Percentiles rank a stretch among this genome's conserved stretches.
Evolutionary conservation across 495 filamentous ascomycete species (phyloP).

Genomic region (Choiromyces venosus): DNA sequence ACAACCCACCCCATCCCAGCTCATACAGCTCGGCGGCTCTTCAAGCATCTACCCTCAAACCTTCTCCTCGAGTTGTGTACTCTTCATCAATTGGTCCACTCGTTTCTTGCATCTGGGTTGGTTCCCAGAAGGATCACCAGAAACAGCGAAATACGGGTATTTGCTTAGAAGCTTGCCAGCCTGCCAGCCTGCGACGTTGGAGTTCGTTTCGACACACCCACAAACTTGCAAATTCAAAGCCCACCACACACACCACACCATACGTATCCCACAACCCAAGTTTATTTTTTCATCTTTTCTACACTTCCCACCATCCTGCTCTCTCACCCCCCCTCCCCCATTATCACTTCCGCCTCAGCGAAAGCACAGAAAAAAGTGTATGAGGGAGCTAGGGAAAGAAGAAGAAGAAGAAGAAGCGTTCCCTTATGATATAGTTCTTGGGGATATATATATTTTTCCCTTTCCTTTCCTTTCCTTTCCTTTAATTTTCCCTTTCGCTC

Average conservation of each 20-base stretch:
- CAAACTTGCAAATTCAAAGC: constrained; percentile 14
- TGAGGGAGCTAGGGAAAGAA: constrained; percentile 19
- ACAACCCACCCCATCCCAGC: not conserved
- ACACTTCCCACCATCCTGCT: constrained; percentile 26
- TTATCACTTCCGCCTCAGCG: not conserved
- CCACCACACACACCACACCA: constrained; percentile 34
- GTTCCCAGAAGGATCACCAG: not conserved
- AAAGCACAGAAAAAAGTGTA: constrained; percentile 14
- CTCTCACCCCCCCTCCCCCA: not conserved
- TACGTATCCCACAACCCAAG: constrained; percentile 25
- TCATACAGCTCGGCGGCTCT: not conserved
- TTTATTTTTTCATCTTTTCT: constrained; percentile 33
- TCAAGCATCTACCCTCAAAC: not conserved
- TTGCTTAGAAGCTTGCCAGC: not conserved
- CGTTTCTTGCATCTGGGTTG: not conserved
- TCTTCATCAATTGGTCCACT: not conserved
- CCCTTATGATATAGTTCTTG: constrained; percentile 36
- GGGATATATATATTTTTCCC: constrained; percentile 19
- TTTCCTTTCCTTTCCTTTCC: constrained; percentile 18
- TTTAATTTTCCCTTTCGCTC: constrained; percentile 17
- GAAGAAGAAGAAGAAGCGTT: constrained; percentile 23
- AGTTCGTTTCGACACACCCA: not conserved
- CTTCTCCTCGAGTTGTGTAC: not conserved
- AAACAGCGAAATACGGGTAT: not conserved
- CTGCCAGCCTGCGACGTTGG: not conserved